Base-by-base conservation (phyloP, 164 flowering plant genomes). In the Cinnamomum chago region DNA sequence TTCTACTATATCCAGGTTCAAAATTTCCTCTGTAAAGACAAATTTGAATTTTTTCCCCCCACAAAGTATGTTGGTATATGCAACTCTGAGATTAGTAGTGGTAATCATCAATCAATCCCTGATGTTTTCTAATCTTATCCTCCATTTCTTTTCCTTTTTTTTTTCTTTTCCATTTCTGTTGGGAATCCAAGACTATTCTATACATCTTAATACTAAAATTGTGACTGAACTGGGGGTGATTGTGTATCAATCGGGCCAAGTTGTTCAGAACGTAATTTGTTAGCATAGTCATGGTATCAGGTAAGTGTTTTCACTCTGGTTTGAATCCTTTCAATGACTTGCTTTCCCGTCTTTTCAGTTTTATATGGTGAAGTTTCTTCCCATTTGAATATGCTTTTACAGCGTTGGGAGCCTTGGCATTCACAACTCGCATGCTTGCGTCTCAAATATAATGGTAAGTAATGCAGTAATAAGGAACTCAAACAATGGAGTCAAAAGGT, bases 251-350 rank as follows among this genome's bases (percentile, higher is more conserved):
- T 91, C 28, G 95, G 95, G 67, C 72, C 91, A 5, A 92, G 93
- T 2, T 87, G 85, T 72, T 75, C 81, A 18, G 75, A 78, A 87
- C 77, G 75, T 91, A 13, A 91, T 90, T n/a, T 91, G 95, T 62
- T 90, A 87, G 58, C 92, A 88, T n/a, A 79, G 92, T 75, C 93
- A 90, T 68, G 93, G 95, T 67, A 90, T 89, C 60, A 90, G 92
- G 95, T 89, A 80, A n/a, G 62, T 14, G 5, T 70, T 52, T 33
- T 64, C 28, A 12, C 22, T 51, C 1, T 14, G 20, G 50, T 50
- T 6, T 87, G 88, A 66, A 90, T 87, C 76, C 85, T 90, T 33
- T 30, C n/a, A 68, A 35, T 10, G 33, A 30, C 33, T 30, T 30
- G 33, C 5, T 30, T 30, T 24, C 25, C 25, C 33, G 5, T 30